Evolutionary conservation across 352 stramenopile genomes (phyloP).

Genomic region (Peronospora destructor): DNA sequence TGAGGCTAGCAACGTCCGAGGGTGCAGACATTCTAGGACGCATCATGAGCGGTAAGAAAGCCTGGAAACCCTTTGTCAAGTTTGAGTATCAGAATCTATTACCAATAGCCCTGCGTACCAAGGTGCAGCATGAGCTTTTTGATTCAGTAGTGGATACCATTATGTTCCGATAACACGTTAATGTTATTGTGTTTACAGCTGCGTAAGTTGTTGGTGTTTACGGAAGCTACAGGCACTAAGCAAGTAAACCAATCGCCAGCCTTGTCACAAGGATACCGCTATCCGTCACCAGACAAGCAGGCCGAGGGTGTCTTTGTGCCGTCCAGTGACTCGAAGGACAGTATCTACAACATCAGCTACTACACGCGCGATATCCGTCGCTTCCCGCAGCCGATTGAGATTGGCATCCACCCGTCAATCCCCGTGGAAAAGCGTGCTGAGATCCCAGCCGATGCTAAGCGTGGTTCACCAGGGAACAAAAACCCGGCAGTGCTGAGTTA

Average conservation of each 20-base stretch:
- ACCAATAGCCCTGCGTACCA: constrained; percentile 57
- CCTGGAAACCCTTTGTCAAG: constrained; percentile 78
- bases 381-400: constrained; percentile 52
- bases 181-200: constrained; percentile 31
- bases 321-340: constrained; percentile 62
- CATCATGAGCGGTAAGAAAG: constrained; percentile 55
- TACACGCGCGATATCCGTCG: constrained; percentile 84
- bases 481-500: constrained; percentile 82
- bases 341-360: constrained; percentile 84
- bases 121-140: constrained; percentile 23
- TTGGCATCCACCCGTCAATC: constrained; percentile 73
- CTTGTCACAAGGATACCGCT: constrained; percentile 60
- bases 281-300: constrained; percentile 70
- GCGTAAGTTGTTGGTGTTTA: constrained; percentile 77
- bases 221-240: constrained; percentile 63
- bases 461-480: constrained; percentile 79
- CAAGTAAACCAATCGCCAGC: constrained; percentile 67
- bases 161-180: no score
- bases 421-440: constrained; percentile 45
- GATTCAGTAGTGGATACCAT: no score
- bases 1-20: constrained; percentile 1
- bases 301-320: constrained; percentile 61
- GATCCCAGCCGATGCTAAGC: constrained; percentile 57
- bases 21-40: constrained; percentile 1
- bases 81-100: constrained; percentile 73